Percentiles rank a stretch among this genome's conserved stretches.
Evolutionary conservation across 2,329 filamentous ascomycete genomes (phyloP).

Genomic region (Phoma sp.): DNA sequence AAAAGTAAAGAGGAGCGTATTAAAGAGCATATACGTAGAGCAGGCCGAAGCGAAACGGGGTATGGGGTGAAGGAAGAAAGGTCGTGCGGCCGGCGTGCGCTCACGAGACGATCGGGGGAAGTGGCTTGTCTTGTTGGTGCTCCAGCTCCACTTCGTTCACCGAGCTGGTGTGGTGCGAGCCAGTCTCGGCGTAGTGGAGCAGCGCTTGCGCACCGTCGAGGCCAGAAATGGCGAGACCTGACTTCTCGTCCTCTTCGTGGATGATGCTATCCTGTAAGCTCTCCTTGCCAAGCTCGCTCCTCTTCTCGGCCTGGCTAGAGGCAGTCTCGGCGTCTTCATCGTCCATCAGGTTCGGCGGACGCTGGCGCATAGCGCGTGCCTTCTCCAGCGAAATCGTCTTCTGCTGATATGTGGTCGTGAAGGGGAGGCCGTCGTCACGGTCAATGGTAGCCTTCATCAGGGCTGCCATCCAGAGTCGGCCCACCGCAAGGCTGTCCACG

Average conservation of each 20-base stretch:
- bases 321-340: conserved; percentile 47
- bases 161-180: conserved; percentile 12
- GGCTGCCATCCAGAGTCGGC: conserved; percentile 96
- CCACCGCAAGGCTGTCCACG: conserved; percentile 85
- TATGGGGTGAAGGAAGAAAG: conserved; percentile 9
- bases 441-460: conserved; percentile 99
- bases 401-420: conserved; percentile 93
- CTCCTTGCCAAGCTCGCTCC: conserved; percentile 43
- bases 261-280: conserved; percentile 45
- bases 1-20: conserved; percentile 1
- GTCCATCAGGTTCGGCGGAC: conserved; percentile 86
- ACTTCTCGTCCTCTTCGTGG: conserved; percentile 47
- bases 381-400: conserved; percentile 94
- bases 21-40: conserved; percentile 16
- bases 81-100: neutral
- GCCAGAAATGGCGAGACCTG: conserved; percentile 47
- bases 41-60: conserved; percentile 13
- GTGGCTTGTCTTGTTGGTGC: conserved; percentile 17
- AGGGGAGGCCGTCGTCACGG: conserved; percentile 76
- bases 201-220: conserved; percentile 46
- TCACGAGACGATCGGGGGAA: conserved; percentile 7
- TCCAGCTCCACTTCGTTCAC: conserved; percentile 7
- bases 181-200: conserved; percentile 41
- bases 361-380: conserved; percentile 83
- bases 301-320: conserved; percentile 34